Percentiles rank a stretch among this genome's conserved stretches.
These are phyloP conservation scores for Xerocomellus chrysenteron DNA, from an alignment of 768 basidiomycete genomes.

Conservation along the genomic window DNA sequence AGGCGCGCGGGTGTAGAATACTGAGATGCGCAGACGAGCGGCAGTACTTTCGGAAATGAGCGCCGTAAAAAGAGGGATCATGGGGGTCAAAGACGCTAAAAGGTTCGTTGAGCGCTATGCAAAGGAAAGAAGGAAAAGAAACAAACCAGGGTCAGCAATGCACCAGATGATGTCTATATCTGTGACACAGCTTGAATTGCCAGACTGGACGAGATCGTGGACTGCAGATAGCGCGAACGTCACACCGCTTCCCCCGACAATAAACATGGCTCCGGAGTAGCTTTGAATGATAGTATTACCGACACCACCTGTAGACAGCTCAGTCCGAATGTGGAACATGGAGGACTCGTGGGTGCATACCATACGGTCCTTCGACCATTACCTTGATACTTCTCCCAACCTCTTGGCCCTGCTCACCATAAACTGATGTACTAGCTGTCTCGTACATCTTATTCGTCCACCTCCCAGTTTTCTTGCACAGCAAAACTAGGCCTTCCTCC, in stretches of 20 bases:
- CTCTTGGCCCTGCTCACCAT: constrained; percentile 29
- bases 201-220: constrained; percentile 56
- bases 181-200: constrained; percentile 53
- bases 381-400: constrained; percentile 35
- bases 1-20: constrained; percentile 56
- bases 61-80: constrained; percentile 47
- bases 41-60: constrained; percentile 45
- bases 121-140: neutral
- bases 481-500: constrained; percentile 61
- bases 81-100: constrained; percentile 46
- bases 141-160: constrained; percentile 52
- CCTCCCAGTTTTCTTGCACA: constrained; percentile 63
- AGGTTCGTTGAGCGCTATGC: neutral
- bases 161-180: constrained; percentile 70
- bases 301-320: constrained; percentile 45
- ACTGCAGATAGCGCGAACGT: constrained; percentile 63
- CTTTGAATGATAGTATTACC: constrained; percentile 62
- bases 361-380: constrained; percentile 58
- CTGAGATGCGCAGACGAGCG: constrained; percentile 47
- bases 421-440: constrained; percentile 39
- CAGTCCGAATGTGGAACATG: neutral
- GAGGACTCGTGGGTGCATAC: constrained; percentile 24
- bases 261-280: constrained; percentile 64
- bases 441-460: constrained; percentile 65
- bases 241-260: constrained; percentile 78